These are phyloP conservation scores for Fusarium floridanum DNA, from an alignment of 2,329 filamentous ascomycete genomes.

Conservation along the genomic window DNA sequence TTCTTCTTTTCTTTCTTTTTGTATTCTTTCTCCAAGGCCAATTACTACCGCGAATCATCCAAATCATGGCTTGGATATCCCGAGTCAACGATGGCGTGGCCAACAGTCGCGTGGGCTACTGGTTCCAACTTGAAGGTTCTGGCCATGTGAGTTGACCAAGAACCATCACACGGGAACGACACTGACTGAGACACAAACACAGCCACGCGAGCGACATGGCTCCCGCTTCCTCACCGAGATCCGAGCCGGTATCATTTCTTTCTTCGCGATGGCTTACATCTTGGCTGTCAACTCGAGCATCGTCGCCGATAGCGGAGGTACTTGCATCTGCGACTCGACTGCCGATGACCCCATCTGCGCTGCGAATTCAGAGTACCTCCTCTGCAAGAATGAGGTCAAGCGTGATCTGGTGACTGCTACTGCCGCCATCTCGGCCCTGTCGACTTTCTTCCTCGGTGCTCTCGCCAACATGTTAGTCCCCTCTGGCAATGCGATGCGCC, in stretches of 20 bases:
- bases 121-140: slow-evolving; percentile 85
- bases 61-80: slow-evolving; percentile 63
- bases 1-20: not conserved
- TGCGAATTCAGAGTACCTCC: slow-evolving; percentile 68
- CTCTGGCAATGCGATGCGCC: not conserved
- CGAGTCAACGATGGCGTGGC: slow-evolving; percentile 71
- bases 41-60: not conserved
- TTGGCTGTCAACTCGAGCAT: slow-evolving; percentile 67
- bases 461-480: slow-evolving; percentile 77
- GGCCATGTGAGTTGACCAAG: slow-evolving; percentile 76
- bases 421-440: slow-evolving; percentile 82
- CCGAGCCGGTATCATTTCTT: slow-evolving; percentile 84
- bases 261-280: slow-evolving; percentile 74
- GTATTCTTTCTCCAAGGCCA: not conserved
- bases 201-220: slow-evolving; percentile 78
- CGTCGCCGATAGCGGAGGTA: slow-evolving; percentile 76
- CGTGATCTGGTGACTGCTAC: slow-evolving; percentile 88
- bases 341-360: slow-evolving; percentile 62
- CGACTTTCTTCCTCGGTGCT: slow-evolving; percentile 86
- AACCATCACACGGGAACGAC: not conserved
- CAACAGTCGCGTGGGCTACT: slow-evolving; percentile 73
- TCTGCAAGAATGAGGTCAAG: slow-evolving; percentile 75
- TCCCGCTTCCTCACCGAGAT: slow-evolving; percentile 87
- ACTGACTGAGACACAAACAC: not conserved
- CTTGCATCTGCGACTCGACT: slow-evolving; percentile 77